Base-by-base conservation (phyloP, 2,329 filamentous ascomycete genomes). In the Diaporthe sp. region DNA sequence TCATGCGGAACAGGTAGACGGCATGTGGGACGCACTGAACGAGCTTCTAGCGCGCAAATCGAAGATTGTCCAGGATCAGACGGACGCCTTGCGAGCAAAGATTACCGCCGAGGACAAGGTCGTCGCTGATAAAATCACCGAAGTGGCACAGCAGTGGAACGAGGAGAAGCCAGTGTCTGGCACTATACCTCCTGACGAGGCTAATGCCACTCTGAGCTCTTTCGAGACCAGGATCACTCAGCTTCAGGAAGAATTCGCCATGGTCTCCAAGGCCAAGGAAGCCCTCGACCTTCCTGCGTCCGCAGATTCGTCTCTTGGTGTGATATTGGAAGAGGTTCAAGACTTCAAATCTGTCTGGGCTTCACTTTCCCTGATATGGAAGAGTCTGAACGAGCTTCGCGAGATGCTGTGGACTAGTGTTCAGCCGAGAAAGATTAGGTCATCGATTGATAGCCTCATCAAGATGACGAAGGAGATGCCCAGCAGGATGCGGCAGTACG, bases 401-500 rank as follows among this genome's bases (percentile, higher is more conserved):
- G 97, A 99, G 80, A 94, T 92, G 71, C 89, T 98, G 1, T 99
- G 97, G 97, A 97, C 94, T 74, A 98, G 95, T 81, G 94, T 99
- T 1, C 95, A 98, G 82, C 96, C 97, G 12, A 92, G 97, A 78
- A 99, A 98, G 86, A 92, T 99, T 75, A 92, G 97, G 51, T 91
- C 94, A 79, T 94, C 95, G 77, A 93, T 99, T 69, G 96, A 99
- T 81, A 93, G 94, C 65, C 90, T 98, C 72, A 95, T 98, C 83
- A 98, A 98, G 87, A 98, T 98, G 90, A 98, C 96, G 49, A 98
- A 98, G 86, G 96, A 98, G 77, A 98, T 99, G 97, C 97, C 97
- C 0, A 98, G 95, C 84, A 93, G 97, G 76, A 98, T 99, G 96
- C 93, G 97, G 76, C 97, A 99, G 82, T 99, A 99, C 84, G 96